phyloP scores from a whole-genome alignment of 2,329 filamentous ascomycete species.

The Kalmusia sp. region DNA sequence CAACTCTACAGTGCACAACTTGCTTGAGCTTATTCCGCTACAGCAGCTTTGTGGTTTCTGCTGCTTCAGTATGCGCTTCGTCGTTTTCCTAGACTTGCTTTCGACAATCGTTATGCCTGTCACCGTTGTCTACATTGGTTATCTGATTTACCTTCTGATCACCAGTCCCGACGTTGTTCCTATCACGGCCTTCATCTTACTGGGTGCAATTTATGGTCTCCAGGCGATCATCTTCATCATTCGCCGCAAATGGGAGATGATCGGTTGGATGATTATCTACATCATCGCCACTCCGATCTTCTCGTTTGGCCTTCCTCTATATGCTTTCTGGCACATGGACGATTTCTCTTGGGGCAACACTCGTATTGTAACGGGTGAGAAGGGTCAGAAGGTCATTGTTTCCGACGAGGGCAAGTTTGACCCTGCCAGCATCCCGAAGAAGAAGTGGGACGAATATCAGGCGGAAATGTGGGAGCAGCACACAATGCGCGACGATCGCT shows the following conservation, averaged over 20 bases:
- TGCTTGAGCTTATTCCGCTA: slow-evolving; percentile 92
- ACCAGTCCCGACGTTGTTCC: slow-evolving; percentile 72
- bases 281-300: slow-evolving; percentile 94
- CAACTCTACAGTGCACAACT: slow-evolving; percentile 98
- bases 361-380: slow-evolving; percentile 93
- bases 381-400: slow-evolving; percentile 89
- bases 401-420: slow-evolving; percentile 99
- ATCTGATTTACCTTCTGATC: slow-evolving; percentile 79
- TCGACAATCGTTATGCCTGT: slow-evolving; percentile 93
- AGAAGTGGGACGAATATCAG: slow-evolving; percentile 99
- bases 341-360: slow-evolving; percentile 99
- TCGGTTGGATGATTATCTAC: slow-evolving; percentile 99
- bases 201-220: slow-evolving; percentile 95
- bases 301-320: slow-evolving; percentile 89
- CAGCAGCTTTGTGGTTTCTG: slow-evolving; percentile 98
- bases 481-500: slow-evolving; percentile 80
- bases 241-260: slow-evolving; percentile 98
- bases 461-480: slow-evolving; percentile 96
- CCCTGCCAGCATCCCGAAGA: slow-evolving; percentile 87
- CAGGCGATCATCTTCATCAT: slow-evolving; percentile 97
- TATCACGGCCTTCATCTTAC: slow-evolving; percentile 84
- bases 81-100: slow-evolving; percentile 92
- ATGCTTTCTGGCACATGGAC: slow-evolving; percentile 99
- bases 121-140: slow-evolving; percentile 86
- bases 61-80: slow-evolving; percentile 99